These are phyloP conservation scores for Gaultheria prostrata DNA, from an alignment of 148 eudicot species.

Conservation along the genomic window DNA sequence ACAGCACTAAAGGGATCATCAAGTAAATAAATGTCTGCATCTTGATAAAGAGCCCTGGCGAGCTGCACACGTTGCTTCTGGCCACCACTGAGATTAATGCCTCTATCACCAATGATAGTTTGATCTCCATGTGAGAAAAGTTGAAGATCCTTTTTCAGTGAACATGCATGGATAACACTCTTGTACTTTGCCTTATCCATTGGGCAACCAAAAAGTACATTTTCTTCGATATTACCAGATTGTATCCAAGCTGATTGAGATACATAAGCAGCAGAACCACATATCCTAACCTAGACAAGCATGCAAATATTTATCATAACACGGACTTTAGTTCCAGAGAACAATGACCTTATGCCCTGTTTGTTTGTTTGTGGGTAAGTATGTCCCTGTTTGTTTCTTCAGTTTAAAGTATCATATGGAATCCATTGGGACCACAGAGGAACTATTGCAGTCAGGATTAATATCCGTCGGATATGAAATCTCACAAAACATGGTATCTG, in stretches of 20 bases:
- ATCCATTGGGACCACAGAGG: not conserved
- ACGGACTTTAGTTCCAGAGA: not conserved
- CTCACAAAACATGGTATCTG: not conserved
- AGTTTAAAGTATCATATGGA: not conserved
- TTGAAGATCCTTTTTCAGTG: constrained; percentile 80
- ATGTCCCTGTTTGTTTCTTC: no score
- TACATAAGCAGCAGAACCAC: constrained; percentile 95
- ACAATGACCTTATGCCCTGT: constrained; percentile 19
- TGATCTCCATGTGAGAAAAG: constrained; percentile 90
- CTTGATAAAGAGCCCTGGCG: constrained; percentile 96
- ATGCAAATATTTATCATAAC: constrained; percentile 18
- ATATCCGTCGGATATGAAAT: not conserved
- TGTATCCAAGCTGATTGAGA: constrained; percentile 99
- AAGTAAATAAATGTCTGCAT: constrained; percentile 94
- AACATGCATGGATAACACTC: constrained; percentile 75
- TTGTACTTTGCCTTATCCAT: constrained; percentile 84
- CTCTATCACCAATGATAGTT: constrained; percentile 96
- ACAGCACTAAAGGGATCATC: constrained; percentile 99
- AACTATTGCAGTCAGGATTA: not conserved
- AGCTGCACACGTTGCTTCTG: constrained; percentile 99
- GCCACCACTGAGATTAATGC: constrained; percentile 97
- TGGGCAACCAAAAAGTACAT: constrained; percentile 87
- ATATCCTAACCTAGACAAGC: constrained; percentile 58
- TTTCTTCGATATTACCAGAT: constrained; percentile 89
- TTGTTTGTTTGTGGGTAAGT: not conserved